These are phyloP conservation scores for Candida tropicalis DNA, from an alignment of 1,139 yeast genomes.

Conservation along the genomic window DNA sequence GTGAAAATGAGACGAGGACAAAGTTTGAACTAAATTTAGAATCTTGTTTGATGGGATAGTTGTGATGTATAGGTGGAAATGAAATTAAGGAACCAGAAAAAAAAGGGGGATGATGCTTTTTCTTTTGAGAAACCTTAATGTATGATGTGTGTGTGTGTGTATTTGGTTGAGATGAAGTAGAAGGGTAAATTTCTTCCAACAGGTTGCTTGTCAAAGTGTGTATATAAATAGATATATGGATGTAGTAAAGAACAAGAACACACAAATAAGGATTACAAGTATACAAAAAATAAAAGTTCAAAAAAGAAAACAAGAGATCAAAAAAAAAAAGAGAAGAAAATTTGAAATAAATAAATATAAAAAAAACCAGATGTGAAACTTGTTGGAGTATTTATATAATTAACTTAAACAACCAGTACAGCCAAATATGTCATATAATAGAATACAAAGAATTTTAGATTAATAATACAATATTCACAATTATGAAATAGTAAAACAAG, in stretches of 20 bases:
- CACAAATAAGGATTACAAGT: too few species aligned
- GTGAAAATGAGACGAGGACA: too few species aligned
- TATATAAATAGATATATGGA: too few species aligned
- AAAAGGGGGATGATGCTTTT: not conserved
- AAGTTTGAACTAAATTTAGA: too few species aligned
- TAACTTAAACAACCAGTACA: not conserved
- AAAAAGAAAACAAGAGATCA: too few species aligned
- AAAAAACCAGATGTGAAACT: not conserved
- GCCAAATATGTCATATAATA: conserved; percentile 1
- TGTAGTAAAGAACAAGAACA: not conserved
- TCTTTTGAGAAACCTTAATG: not conserved
- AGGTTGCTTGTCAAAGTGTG: too few species aligned
- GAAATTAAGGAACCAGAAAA: not conserved
- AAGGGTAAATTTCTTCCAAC: too few species aligned
- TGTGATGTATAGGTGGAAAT: too few species aligned
- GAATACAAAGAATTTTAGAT: not conserved
- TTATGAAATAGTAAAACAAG: not conserved
- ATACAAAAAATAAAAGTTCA: too few species aligned
- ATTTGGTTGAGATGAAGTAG: not conserved
- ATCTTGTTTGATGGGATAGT: too few species aligned
- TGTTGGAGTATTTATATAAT: not conserved
- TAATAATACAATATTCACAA: not conserved
- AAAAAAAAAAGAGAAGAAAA: not conserved
- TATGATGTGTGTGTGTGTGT: too few species aligned
- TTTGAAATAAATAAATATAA: not conserved